Base-by-base conservation (phyloP, 2,329 filamentous ascomycete species). In the Calonectria hongkongensis region DNA sequence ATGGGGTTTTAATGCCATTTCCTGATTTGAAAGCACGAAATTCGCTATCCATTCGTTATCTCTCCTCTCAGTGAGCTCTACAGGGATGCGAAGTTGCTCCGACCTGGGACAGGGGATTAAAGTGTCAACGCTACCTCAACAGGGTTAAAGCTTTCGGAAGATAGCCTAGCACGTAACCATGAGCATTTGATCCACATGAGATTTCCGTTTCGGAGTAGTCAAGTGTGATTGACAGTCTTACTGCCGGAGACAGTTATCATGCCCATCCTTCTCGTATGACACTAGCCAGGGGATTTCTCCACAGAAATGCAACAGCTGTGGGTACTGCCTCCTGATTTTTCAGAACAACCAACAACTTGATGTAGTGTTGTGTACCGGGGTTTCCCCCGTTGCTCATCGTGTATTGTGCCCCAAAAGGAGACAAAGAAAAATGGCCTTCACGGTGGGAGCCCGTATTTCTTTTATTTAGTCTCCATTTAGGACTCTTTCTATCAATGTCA, bases 251-350 rank as follows among this genome's bases (percentile, higher is more conserved):
- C 7, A 25, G 54, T 27, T 28, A 60, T 36, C 21, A 60, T 27
- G 13, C 8, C 15, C 50, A 67, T 21, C 27, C 21, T 58, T 45
- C 18, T 67, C 65, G 50, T 58, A 67, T 58, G 65, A 58, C 30
- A 27, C 27, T 16, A 25, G 36, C 36, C n/a, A 56, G 30, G 36
- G 64, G 50, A 41, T 12, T 27, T 47, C 50, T 33, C 65, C 65
- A 43, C 36, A 30, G 1, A 39, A 47, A 41, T 67, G 50, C 21
- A 58, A 67, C 41, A 18, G n/a, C 28, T 27, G 65, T 67, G 65
- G 65, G 12, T 36, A 67, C 65, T 47, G 30, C 18, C 39, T 56
- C 10, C 41, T 33, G 13, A 39, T 56, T 30, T 28, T 51, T 27
- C 43, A 43, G 10, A 25, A 15, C 51, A 58, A 25, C 39, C 50